These are phyloP conservation scores for Nicotiana tomentosiformis DNA, from an alignment of 257 asterid genomes.

Conservation along the genomic window DNA sequence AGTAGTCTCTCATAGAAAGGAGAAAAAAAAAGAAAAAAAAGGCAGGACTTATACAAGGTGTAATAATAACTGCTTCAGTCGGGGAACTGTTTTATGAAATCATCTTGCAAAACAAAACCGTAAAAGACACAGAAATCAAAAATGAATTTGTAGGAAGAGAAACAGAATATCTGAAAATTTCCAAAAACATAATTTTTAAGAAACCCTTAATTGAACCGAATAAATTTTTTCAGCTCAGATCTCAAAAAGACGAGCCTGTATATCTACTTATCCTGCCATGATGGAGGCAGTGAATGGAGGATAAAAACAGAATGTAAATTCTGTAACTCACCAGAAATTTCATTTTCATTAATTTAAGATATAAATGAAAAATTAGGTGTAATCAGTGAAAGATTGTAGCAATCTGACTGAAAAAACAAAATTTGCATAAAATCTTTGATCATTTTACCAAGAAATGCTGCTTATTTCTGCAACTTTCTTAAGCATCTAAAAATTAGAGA, in stretches of 20 bases:
- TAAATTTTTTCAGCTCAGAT: not conserved
- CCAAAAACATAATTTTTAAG: not conserved
- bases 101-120: conserved; percentile 7
- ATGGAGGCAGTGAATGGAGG: not conserved
- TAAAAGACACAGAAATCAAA: not conserved
- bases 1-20: not conserved
- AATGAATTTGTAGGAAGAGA: not conserved
- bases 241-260: not conserved
- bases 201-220: not conserved
- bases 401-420: not conserved
- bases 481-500: not conserved
- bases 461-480: not conserved
- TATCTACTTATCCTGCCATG: not conserved
- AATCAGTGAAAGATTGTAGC: conserved; percentile 1
- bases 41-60: not conserved
- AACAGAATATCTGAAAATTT: not conserved
- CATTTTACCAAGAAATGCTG: not conserved
- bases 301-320: not conserved
- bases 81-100: not conserved
- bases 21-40: not conserved
- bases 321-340: not conserved
- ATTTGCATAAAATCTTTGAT: not conserved
- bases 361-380: not conserved
- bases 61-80: not conserved
- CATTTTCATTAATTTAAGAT: not conserved